Conservation (phyloP, 345 rosid species). For the Corchorus olitorius region DNA sequence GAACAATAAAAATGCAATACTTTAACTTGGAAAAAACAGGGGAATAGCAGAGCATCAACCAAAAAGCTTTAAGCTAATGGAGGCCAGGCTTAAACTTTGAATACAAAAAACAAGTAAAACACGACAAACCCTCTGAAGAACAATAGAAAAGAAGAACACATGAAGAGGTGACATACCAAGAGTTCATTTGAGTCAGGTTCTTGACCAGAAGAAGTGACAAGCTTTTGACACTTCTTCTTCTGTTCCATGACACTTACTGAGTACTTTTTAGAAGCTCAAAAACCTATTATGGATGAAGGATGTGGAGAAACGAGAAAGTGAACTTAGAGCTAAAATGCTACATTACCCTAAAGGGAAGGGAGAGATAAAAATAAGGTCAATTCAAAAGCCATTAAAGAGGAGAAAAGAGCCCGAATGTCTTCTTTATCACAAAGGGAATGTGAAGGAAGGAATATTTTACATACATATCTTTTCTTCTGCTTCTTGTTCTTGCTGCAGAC, state of each 20-base stretch:
- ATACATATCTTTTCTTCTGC: neutral
- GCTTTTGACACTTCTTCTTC: conserved; percentile 28
- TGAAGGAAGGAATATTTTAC: conserved; percentile 20
- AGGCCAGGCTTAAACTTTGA: too few relatives aligned
- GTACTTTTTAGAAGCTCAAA: neutral
- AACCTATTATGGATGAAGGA: neutral
- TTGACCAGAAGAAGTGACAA: conserved; percentile 16
- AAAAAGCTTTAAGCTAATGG: neutral
- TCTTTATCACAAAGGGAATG: conserved; percentile 22
- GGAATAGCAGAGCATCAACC: neutral
- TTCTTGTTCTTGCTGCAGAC: conserved; percentile 25
- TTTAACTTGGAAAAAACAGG: too few relatives aligned
- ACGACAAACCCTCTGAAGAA: neutral
- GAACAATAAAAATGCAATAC: neutral
- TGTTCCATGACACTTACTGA: conserved; percentile 33
- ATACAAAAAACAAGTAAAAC: neutral
- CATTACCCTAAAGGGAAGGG: neutral
- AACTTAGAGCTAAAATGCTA: neutral
- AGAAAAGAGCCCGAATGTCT: conserved; percentile 24
- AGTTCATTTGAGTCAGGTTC: conserved; percentile 27
- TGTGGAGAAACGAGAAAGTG: neutral
- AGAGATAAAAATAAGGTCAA: conserved; percentile 17
- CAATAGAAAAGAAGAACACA: neutral
- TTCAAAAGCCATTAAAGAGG: neutral
- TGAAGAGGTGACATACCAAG: conserved; percentile 23